Conservation (phyloP, 805 yeast genomes). For the Ogataea paradorogensis region DNA sequence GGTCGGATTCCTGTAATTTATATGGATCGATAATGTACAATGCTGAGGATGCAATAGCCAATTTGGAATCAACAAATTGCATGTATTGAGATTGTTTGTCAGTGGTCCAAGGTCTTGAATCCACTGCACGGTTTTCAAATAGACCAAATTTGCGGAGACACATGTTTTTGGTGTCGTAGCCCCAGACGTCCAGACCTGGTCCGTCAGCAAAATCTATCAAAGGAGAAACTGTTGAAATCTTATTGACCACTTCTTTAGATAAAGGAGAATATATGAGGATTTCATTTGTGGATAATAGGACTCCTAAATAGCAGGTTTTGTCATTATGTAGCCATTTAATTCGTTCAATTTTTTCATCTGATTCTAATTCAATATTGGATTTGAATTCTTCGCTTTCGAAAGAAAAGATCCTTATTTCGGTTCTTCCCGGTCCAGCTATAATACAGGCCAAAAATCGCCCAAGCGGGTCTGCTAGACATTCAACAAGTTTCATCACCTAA, state of each 20-base stretch:
- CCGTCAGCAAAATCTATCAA: conserved; percentile 29
- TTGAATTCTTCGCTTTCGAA: conserved; percentile 24
- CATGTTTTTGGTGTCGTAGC: conserved; percentile 28
- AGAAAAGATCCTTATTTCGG: conserved; percentile 44
- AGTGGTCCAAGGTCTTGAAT: conserved; percentile 20
- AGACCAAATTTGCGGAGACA: conserved; percentile 25
- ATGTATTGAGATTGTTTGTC: conserved; percentile 20
- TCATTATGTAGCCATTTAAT: conserved; percentile 12
- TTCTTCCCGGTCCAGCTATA: conserved; percentile 42
- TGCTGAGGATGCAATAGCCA: conserved; percentile 30
- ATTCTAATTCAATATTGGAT: conserved; percentile 39
- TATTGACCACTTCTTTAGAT: conserved; percentile 36
- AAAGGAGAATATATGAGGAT: conserved; percentile 44
- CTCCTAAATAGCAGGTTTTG: conserved; percentile 19
- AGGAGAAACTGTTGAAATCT: conserved; percentile 33
- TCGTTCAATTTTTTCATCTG: conserved; percentile 35
- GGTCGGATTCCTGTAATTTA: conserved; percentile 24
- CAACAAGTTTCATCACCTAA: conserved; percentile 14
- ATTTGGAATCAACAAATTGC: conserved; percentile 9
- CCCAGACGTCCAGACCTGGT: conserved; percentile 27
- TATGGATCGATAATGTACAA: conserved; percentile 33
- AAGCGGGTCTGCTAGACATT: conserved; percentile 15
- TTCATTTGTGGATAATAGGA: conserved; percentile 34
- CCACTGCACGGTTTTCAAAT: conserved; percentile 23
- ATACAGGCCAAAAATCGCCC: conserved; percentile 32